Percentiles rank a stretch among this genome's conserved stretches.
Conservation (phyloP, 805 yeast genomes). For the Candida krabiensis region DNA sequence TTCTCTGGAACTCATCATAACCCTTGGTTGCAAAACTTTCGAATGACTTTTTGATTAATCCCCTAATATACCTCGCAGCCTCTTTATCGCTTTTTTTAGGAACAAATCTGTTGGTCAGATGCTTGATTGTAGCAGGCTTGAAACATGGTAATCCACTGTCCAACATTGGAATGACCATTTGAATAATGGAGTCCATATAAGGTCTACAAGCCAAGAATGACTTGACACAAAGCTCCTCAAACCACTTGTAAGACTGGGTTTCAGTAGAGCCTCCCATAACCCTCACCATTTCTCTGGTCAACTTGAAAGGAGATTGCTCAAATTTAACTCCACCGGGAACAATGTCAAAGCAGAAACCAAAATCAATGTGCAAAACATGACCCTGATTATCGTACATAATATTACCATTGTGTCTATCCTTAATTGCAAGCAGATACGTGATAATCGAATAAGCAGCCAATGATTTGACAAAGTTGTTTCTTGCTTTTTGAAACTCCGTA, state of each 20-base stretch:
- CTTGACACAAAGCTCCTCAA: slow-evolving; percentile 92
- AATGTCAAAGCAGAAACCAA: slow-evolving; percentile 97
- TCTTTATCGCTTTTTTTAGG: slow-evolving; percentile 80
- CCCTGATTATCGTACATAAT: slow-evolving; percentile 96
- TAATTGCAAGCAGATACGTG: slow-evolving; percentile 87
- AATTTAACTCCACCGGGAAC: slow-evolving; percentile 98
- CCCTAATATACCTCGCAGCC: slow-evolving; percentile 75
- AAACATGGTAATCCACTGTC: slow-evolving; percentile 96
- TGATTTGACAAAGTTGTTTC: slow-evolving; percentile 90
- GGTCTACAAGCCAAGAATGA: slow-evolving; percentile 89
- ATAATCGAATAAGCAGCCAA: slow-evolving; percentile 93
- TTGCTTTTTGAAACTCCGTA: slow-evolving; percentile 84
- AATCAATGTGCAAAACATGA: slow-evolving; percentile 92
- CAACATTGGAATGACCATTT: slow-evolving; percentile 88
- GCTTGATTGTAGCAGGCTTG: slow-evolving; percentile 82
- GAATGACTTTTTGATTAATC: slow-evolving; percentile 73
- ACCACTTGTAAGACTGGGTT: slow-evolving; percentile 89
- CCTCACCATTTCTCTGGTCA: slow-evolving; percentile 93
- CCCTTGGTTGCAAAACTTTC: slow-evolving; percentile 92
- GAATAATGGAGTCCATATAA: slow-evolving; percentile 78
- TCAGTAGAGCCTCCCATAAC: slow-evolving; percentile 90
- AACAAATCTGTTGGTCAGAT: slow-evolving; percentile 75
- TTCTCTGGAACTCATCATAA: slow-evolving; percentile 94
- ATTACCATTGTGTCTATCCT: slow-evolving; percentile 98
- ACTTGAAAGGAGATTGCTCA: slow-evolving; percentile 97